Evolutionary conservation across 148 eudicot genomes (phyloP).

Genomic region (Amaranthus hypochondriacus): DNA sequence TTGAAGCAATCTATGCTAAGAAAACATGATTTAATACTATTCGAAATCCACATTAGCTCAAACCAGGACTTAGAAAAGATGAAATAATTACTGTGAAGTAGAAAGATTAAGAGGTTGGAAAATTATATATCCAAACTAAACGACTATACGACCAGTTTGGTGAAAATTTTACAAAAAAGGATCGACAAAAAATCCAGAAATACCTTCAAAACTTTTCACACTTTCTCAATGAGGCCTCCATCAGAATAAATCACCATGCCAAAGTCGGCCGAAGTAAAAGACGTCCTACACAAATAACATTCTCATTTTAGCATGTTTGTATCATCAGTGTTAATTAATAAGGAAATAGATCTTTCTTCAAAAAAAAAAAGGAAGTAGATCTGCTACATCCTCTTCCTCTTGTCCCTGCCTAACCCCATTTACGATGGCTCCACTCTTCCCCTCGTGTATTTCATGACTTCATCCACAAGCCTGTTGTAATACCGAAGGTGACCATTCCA

Average conservation of each 20-base stretch:
- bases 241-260: not conserved
- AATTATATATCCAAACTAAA: too few relatives aligned
- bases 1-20: too few relatives aligned
- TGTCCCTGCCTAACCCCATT: not conserved
- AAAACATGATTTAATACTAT: too few relatives aligned
- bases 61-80: too few relatives aligned
- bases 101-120: too few relatives aligned
- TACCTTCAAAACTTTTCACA: not conserved
- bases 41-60: too few relatives aligned
- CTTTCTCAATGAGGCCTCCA: not conserved
- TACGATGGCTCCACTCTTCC: not conserved
- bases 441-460: not conserved
- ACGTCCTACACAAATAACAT: not conserved
- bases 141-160: too few relatives aligned
- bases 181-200: not conserved
- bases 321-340: not conserved
- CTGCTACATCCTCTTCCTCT: not conserved
- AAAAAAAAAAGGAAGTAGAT: not conserved
- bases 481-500: not conserved
- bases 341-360: not conserved
- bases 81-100: too few relatives aligned
- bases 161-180: too few relatives aligned
- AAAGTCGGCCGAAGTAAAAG: not conserved
- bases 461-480: too few relatives aligned
- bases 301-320: not conserved